These are phyloP conservation scores for Halophytophthora polymorphica DNA, from an alignment of 352 stramenopile species.

Conservation along the genomic window DNA sequence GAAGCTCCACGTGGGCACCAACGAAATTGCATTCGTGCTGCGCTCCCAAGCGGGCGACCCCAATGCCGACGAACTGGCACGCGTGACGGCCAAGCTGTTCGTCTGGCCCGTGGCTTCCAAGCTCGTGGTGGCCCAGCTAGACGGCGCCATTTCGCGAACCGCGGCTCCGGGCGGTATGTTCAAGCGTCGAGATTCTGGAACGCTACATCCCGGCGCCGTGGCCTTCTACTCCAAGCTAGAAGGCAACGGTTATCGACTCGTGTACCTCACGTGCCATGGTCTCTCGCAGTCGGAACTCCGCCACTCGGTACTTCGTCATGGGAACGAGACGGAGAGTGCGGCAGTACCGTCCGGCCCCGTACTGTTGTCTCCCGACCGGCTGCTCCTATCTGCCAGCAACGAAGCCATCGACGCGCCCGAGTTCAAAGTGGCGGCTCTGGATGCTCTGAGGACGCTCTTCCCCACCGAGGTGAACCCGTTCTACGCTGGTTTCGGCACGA, in stretches of 20 bases:
- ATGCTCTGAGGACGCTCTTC: constrained; percentile 63
- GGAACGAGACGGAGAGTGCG: constrained; percentile 13
- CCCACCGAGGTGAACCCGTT: constrained; percentile 77
- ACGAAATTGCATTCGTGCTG: constrained; percentile 73
- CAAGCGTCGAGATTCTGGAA: constrained; percentile 31
- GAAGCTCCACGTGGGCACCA: constrained; percentile 52
- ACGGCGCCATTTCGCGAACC: constrained; percentile 64
- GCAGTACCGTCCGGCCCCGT: constrained; percentile 69
- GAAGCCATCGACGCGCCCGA: constrained; percentile 45
- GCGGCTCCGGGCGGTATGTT: constrained; percentile 46
- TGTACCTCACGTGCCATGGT: constrained; percentile 77
- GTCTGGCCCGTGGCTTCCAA: constrained; percentile 70
- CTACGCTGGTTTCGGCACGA: constrained; percentile 79
- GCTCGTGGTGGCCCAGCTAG: constrained; percentile 81
- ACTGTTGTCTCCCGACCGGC: constrained; percentile 55
- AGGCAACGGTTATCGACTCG: constrained; percentile 68
- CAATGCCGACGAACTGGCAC: constrained; percentile 16
- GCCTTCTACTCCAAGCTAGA: constrained; percentile 71
- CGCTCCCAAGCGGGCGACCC: constrained; percentile 5
- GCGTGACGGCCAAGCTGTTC: constrained; percentile 60
- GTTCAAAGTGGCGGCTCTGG: constrained; percentile 70
- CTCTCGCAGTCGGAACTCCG: constrained; percentile 56
- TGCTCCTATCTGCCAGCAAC: constrained; percentile 42
- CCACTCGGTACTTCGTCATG: constrained; percentile 33
- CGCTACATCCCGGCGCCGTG: constrained; percentile 59